These are phyloP conservation scores for Triadica sebifera DNA, from an alignment of 345 rosid genomes.

Conservation along the genomic window DNA sequence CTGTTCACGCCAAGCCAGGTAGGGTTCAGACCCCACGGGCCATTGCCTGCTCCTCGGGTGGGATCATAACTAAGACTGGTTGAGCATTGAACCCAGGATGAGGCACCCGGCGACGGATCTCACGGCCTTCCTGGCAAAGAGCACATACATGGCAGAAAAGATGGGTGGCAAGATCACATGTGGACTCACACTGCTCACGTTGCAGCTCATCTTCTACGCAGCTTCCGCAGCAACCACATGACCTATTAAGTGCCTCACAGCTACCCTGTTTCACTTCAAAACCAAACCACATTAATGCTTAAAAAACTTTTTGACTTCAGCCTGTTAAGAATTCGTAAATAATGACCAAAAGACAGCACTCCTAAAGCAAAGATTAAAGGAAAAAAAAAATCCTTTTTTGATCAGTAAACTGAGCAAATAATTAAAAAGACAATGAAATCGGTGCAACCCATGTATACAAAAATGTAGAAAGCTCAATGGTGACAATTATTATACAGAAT, in stretches of 20 bases:
- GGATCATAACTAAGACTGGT: conserved; percentile 64
- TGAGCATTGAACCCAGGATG: conserved; percentile 84
- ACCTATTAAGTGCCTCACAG: conserved; percentile 73
- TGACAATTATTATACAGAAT: neutral
- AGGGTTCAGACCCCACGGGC: conserved; percentile 46
- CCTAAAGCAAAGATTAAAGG: no score
- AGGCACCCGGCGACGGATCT: conserved; percentile 78
- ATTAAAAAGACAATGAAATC: neutral
- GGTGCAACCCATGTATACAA: neutral
- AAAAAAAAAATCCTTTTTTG: neutral
- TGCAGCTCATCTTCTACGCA: conserved; percentile 64
- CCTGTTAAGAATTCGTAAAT: no score
- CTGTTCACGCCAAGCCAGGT: neutral
- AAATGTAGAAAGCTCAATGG: neutral
- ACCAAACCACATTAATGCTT: conserved; percentile 7
- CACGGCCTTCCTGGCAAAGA: conserved; percentile 97
- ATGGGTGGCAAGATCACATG: conserved; percentile 76
- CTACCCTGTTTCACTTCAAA: conserved; percentile 55
- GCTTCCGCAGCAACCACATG: conserved; percentile 82
- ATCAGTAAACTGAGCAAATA: neutral
- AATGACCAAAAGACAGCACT: neutral
- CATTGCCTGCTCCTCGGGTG: conserved; percentile 78
- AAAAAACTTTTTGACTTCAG: neutral
- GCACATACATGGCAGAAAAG: conserved; percentile 81
- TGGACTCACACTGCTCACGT: conserved; percentile 67